These are phyloP conservation scores for Gonapodya prolifera DNA, from an alignment of 192 early-diverging fungal genomes.

Conservation along the genomic window DNA sequence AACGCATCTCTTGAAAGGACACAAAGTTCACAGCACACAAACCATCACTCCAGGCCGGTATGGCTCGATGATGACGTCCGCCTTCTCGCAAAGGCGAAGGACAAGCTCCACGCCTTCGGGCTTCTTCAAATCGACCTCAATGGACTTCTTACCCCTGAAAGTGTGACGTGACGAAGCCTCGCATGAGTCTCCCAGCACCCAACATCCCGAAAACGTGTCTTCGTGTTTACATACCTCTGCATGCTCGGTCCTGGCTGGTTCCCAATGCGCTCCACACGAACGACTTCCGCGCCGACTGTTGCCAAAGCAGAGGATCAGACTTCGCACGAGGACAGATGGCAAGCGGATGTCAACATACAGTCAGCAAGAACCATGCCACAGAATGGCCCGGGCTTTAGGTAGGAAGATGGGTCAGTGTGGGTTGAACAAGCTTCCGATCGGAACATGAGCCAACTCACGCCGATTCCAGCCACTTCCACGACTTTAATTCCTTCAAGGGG, in stretches of 20 bases:
- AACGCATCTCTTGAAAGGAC: too few relatives aligned
- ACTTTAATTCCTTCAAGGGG: slow-evolving; percentile 30
- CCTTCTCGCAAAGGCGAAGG: slow-evolving; percentile 23
- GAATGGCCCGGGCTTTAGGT: slow-evolving; percentile 50
- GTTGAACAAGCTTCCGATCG: slow-evolving; percentile 15
- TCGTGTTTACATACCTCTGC: slow-evolving; percentile 21
- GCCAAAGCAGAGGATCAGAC: background rate
- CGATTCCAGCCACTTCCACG: slow-evolving; percentile 45
- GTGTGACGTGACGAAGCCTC: background rate
- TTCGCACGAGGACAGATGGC: slow-evolving; percentile 5
- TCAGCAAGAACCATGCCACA: slow-evolving; percentile 45
- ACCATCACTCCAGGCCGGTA: slow-evolving; percentile 55
- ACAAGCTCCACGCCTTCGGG: slow-evolving; percentile 27
- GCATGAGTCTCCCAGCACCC: too few relatives aligned
- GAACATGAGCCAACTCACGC: background rate
- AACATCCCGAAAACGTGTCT: too few relatives aligned
- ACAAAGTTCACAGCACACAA: background rate
- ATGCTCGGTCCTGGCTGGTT: slow-evolving; percentile 26
- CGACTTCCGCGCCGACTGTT: slow-evolving; percentile 38
- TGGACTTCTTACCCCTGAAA: slow-evolving; percentile 43
- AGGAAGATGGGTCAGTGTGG: slow-evolving; percentile 7
- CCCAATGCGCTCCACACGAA: slow-evolving; percentile 40
- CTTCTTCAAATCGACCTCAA: slow-evolving; percentile 45
- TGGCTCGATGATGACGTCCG: slow-evolving; percentile 53
- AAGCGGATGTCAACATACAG: slow-evolving; percentile 15